Evolutionary conservation across 768 basidiomycete genomes (phyloP), one percentile per base, ranked within the genome.

Genomic region (Termitomyces sp.): DNA sequence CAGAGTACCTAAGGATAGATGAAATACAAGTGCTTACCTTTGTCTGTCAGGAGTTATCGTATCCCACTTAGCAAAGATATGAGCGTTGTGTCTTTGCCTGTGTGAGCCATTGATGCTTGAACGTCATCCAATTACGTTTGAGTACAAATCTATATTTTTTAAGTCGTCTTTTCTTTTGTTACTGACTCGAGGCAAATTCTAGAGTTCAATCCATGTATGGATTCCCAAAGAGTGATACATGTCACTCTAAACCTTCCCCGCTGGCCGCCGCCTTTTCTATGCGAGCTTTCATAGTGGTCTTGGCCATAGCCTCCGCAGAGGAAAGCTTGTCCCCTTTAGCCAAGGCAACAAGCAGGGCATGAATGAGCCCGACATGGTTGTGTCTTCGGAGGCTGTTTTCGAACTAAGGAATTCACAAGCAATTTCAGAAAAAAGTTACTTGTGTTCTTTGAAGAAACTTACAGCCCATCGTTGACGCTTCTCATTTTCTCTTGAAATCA

Each of bases 321-420:
- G 80, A 75, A 32, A 94, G 73, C 59, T 76, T 79, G 3, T 85
- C 88, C 7, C 80, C 79, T 67, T 87, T 88, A 10, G 90, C 92
- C 22, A 95, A 76, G 11, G 83, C 85, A 20, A 82, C 69, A n/a
- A 91, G 71, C 33, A 94, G 73, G 0, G 83, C 85, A 67, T 93
- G 87, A 5, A 86, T 84, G 22, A 94, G 75, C 35, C 94, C 90
- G 48, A 94, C 79, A 68, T 94, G 89, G 64, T 95, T 96, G 66
- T 95, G 93, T 64, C 86, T 78, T 41, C 93, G 84, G 40, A 94
- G 76, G 60, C 88, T 86, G 72, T 95, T 94, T 72, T 94, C 91
- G 60, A 94, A 92, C 90, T 93, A 52, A 8, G 5, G 24, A 30
- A 7, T 20, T 60, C n/a, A 35, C 55, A 54, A 35, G 28, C 13